Percentiles rank a stretch among this genome's conserved stretches.
Conservation (phyloP, 345 rosid species). For the Eucalyptus camaldulensis region DNA sequence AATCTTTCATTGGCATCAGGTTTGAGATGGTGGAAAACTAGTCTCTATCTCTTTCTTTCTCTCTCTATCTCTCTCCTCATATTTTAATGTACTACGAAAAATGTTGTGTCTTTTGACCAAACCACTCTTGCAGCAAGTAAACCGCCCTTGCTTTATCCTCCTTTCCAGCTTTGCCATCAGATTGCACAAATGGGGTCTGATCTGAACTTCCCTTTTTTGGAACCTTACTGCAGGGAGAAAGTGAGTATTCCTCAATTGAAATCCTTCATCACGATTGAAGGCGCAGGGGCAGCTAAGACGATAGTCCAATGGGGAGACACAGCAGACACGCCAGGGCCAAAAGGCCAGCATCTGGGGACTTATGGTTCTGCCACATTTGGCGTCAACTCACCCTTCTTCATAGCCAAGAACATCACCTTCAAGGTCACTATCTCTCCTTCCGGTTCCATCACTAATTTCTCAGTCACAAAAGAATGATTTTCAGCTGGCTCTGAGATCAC, state of each 20-base stretch:
- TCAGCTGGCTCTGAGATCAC: not conserved
- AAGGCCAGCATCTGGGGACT: conserved; percentile 69
- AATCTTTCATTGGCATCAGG: not conserved
- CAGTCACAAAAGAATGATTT: not conserved
- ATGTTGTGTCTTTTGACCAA: not conserved
- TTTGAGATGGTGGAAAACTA: not conserved
- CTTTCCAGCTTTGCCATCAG: not conserved
- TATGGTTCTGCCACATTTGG: conserved; percentile 85
- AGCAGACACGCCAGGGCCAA: conserved; percentile 68
- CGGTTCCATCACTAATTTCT: not conserved
- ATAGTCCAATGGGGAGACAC: conserved; percentile 95
- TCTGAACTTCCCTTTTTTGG: not conserved
- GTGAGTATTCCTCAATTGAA: conserved; percentile 70
- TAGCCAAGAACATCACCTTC: conserved; percentile 91
- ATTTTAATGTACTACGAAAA: not conserved
- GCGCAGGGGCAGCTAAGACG: conserved; percentile 87
- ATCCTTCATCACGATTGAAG: conserved; percentile 78
- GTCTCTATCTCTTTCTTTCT: not conserved
- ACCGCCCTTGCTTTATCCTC: not conserved
- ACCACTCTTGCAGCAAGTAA: not conserved
- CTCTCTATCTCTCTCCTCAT: not conserved
- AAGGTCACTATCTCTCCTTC: conserved; percentile 18
- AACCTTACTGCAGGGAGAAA: conserved; percentile 48
- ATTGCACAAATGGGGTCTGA: not conserved
- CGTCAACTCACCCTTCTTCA: conserved; percentile 75